Conservation (phyloP, 2,329 filamentous ascomycete genomes). For the Neoarthrinium moseri region DNA sequence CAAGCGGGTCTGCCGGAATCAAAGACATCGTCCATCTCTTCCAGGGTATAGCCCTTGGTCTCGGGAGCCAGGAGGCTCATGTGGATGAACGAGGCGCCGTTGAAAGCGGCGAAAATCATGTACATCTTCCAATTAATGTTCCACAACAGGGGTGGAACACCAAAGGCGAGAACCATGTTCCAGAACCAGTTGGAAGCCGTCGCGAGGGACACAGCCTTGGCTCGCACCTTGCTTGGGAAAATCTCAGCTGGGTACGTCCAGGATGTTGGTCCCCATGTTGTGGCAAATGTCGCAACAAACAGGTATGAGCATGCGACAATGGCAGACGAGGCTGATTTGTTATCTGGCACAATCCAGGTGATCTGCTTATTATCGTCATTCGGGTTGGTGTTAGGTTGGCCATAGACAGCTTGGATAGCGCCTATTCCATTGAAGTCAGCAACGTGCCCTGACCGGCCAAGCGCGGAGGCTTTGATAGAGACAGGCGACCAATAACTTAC, state of each 20-base stretch:
- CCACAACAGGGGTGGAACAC: constrained; percentile 47
- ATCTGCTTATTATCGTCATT: constrained; percentile 44
- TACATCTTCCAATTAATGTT: constrained; percentile 66
- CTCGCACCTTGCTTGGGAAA: constrained; percentile 60
- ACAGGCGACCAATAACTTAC: too few relatives aligned
- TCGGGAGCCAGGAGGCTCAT: constrained; percentile 63
- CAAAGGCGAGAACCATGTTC: constrained; percentile 56
- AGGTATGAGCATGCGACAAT: constrained; percentile 71
- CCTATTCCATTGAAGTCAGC: constrained; percentile 23
- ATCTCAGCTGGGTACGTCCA: constrained; percentile 62
- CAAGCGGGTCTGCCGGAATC: constrained; percentile 57
- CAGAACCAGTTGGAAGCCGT: constrained; percentile 62
- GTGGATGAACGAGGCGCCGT: constrained; percentile 65
- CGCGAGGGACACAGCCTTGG: constrained; percentile 60
- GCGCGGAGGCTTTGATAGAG: too few relatives aligned
- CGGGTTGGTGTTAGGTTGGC: constrained; percentile 42
- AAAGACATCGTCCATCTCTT: constrained; percentile 77
- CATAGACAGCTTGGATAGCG: constrained; percentile 59
- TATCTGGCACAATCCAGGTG: constrained; percentile 55
- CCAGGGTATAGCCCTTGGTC: constrained; percentile 71
- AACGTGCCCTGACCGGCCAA: background rate
- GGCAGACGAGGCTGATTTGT: constrained; percentile 54
- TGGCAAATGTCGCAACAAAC: constrained; percentile 68
- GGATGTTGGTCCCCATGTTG: constrained; percentile 31
- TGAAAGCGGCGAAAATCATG: constrained; percentile 74